These are phyloP conservation scores for Heracleum sosnowskyi DNA, from an alignment of 129 eudicot genomes.

Conservation along the genomic window DNA sequence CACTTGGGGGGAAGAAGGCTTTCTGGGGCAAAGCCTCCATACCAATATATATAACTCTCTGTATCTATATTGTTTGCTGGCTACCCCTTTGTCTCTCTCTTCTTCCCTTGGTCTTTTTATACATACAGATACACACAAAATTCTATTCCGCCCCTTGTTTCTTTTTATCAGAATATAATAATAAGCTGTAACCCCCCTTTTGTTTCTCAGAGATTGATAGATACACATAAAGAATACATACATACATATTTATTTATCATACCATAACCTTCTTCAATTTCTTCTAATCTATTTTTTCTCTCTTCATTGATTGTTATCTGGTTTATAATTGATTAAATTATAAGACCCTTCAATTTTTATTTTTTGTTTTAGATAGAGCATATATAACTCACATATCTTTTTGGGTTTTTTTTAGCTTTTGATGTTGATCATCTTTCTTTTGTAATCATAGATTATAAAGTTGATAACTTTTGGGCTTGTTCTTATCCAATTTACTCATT, in stretches of 20 bases:
- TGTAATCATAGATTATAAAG: not conserved
- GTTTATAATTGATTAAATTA: not conserved
- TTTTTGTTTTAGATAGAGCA: not conserved
- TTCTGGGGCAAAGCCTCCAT: not conserved
- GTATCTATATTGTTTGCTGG: not conserved
- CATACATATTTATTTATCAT: not conserved
- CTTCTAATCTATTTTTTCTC: not conserved
- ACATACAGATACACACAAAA: not conserved
- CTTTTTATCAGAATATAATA: not conserved
- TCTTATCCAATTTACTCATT: not conserved
- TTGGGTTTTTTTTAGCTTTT: not conserved
- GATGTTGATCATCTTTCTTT: not conserved
- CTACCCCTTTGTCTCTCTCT: not conserved
- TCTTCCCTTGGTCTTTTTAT: not conserved
- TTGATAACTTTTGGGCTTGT: not conserved
- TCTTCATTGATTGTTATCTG: not conserved
- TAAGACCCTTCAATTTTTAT: not conserved
- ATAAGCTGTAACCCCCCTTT: not conserved
- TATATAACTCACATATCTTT: not conserved
- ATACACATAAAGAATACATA: not conserved
- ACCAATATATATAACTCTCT: not conserved
- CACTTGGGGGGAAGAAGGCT: not conserved
- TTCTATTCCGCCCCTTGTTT: constrained; percentile 4
- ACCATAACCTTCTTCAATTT: not conserved
- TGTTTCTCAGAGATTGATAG: not conserved